Conservation (phyloP, 805 yeast genomes). For the Wickerhamiella nectarea region DNA sequence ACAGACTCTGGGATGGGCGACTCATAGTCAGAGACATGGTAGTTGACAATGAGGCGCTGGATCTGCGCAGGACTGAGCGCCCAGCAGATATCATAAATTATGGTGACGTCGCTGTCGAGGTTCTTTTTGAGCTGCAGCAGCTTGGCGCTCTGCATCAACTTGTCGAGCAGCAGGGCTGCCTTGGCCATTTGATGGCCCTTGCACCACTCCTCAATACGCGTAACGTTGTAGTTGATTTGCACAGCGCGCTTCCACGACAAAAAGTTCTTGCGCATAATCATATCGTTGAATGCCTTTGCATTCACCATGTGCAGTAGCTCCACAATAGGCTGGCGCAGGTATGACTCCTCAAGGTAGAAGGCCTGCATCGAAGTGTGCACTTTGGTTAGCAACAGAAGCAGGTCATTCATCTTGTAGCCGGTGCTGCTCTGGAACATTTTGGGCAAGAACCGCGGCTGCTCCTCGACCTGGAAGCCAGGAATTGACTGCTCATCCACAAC, state of each 20-base stretch:
- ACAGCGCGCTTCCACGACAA: constrained; percentile 96
- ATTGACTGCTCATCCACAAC: constrained; percentile 87
- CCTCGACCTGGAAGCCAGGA: constrained; percentile 90
- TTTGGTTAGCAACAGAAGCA: constrained; percentile 73
- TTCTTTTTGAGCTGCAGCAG: constrained; percentile 82
- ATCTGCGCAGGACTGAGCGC: constrained; percentile 89
- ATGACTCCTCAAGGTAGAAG: constrained; percentile 73
- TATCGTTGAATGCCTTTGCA: constrained; percentile 86
- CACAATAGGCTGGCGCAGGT: constrained; percentile 67
- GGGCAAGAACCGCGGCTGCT: constrained; percentile 63
- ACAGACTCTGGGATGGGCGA: constrained; percentile 77
- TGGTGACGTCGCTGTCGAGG: constrained; percentile 76
- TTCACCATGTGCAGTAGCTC: constrained; percentile 80
- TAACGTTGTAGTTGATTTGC: constrained; percentile 90
- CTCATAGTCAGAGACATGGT: constrained; percentile 87
- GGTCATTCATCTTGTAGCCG: constrained; percentile 86
- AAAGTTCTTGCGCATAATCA: constrained; percentile 87
- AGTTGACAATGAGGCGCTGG: constrained; percentile 79
- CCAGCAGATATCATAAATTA: constrained; percentile 88
- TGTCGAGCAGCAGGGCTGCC: constrained; percentile 71
- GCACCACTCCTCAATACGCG: constrained; percentile 97
- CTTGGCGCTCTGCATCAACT: constrained; percentile 85
- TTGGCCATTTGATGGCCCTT: constrained; percentile 83
- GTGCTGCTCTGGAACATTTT: constrained; percentile 58
- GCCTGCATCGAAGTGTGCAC: constrained; percentile 89